phyloP scores from a whole-genome alignment of 495 filamentous ascomycete species.

The Tuber aestivum region DNA sequence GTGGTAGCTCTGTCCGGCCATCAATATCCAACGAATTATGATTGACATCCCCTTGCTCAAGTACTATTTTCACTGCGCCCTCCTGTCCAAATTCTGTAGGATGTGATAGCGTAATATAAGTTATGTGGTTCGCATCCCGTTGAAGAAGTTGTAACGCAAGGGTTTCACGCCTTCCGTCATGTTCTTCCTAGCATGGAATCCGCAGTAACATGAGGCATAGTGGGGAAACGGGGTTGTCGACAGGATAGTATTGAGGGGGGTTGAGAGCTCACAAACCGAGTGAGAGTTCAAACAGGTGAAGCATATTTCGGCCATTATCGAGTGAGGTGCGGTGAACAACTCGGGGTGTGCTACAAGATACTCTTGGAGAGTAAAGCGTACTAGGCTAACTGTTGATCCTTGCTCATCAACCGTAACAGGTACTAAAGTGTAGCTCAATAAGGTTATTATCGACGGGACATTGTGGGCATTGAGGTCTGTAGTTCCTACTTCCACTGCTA shows the following conservation, averaged over 20 bases:
- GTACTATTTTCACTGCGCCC: too few species aligned
- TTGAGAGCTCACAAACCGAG: background rate
- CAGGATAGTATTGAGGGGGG: background rate
- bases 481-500: background rate
- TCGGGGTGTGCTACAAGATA: background rate
- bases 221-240: background rate
- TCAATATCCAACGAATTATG: too few species aligned
- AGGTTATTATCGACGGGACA: background rate
- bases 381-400: background rate
- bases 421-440: background rate
- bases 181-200: background rate
- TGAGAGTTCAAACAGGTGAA: background rate
- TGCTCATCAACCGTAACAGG: background rate
- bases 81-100: too few species aligned
- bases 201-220: background rate
- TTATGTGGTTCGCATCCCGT: background rate
- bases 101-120: too few species aligned
- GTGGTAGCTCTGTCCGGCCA: too few species aligned
- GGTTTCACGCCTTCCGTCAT: background rate
- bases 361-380: background rate
- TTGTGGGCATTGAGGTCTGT: background rate
- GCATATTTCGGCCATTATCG: background rate
- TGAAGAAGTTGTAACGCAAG: background rate
- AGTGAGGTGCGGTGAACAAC: background rate
- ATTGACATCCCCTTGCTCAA: too few species aligned